Conservation (phyloP, 495 filamentous ascomycete genomes). For the Aspergillus taichungensis region DNA sequence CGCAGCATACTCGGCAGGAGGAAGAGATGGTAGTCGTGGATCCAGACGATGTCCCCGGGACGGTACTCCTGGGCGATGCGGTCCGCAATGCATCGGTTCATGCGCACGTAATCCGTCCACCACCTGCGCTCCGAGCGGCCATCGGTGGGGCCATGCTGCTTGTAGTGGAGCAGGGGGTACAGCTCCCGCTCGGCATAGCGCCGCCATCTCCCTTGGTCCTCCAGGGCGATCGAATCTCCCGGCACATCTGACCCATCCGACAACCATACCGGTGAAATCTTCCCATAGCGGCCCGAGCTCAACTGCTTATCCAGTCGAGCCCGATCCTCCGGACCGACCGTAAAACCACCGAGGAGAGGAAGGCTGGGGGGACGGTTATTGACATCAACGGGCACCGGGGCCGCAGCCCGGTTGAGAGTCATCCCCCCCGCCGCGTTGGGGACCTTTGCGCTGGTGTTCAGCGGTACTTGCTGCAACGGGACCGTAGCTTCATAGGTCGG, state of each 20-base stretch:
- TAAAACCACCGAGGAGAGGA: slow-evolving; percentile 53
- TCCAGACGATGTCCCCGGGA: slow-evolving; percentile 80
- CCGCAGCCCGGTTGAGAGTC: slow-evolving; percentile 52
- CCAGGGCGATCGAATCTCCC: slow-evolving; percentile 56
- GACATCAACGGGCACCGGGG: slow-evolving; percentile 61
- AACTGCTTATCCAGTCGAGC: slow-evolving; percentile 59
- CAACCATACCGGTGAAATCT: slow-evolving; percentile 78
- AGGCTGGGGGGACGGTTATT: slow-evolving; percentile 42
- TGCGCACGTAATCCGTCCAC: slow-evolving; percentile 81
- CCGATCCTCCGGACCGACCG: slow-evolving; percentile 56
- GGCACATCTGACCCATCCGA: slow-evolving; percentile 56
- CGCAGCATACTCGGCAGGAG: slow-evolving; percentile 78
- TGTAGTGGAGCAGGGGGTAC: slow-evolving; percentile 89
- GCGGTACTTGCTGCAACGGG: slow-evolving; percentile 26
- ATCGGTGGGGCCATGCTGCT: slow-evolving; percentile 78
- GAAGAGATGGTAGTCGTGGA: slow-evolving; percentile 88
- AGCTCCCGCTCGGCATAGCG: slow-evolving; percentile 82
- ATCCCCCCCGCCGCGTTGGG: slow-evolving; percentile 11
- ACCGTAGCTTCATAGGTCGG: slow-evolving; percentile 29
- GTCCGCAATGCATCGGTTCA: slow-evolving; percentile 84
- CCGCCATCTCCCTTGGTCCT: slow-evolving; percentile 74
- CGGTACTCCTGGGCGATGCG: slow-evolving; percentile 77
- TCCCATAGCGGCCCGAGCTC: slow-evolving; percentile 55
- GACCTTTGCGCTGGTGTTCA: slow-evolving; percentile 20
- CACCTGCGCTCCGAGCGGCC: slow-evolving; percentile 68